Base-by-base conservation (phyloP, 345 rosid species). In the Populus simonii region DNA sequence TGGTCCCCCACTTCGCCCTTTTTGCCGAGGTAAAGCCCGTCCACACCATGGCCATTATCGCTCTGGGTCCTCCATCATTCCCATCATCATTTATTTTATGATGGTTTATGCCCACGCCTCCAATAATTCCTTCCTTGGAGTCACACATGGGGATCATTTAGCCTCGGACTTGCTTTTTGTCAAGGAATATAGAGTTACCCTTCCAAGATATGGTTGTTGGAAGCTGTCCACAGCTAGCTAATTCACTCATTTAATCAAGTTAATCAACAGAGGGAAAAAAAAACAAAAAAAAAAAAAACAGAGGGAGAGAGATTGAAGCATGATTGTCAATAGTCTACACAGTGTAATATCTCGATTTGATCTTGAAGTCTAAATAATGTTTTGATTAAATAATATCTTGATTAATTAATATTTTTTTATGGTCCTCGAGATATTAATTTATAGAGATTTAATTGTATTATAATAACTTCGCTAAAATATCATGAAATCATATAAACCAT, bases 51-150 rank as follows among this genome's bases (percentile, higher is more conserved):
- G 18, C 75, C 75, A 80, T 83, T 72, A 81, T 75, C 53, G 8
- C 33, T 3, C 25, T 53, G 79, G 85, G 79, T 23, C 80, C 87
- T 71, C 65, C 5, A 38, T 45, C 38, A 36, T 71, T n/a, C 66
- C 72, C 87, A 84, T 79, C 92, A 87, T 86, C 86, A 90, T 90
- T 90, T 80, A 75, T 86, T 43, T 84, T 83, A 86, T 86, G 85
- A 88, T 90, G 93, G 85, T 75, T 82, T 78, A 59, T 74, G 73
- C 81, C 80, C 93, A 90, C 90, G 89, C 90, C 88, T 85, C 31
- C 4, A 38, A 36, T 72, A 8, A 10, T 69, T 71, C 15, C 39
- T 15, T 53, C 66, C 23, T 69, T 23, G 41, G 39, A 70, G 51
- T 63, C 80, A 71, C 76, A 68, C 74, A 66, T 72, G 73, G 33